Base-by-base conservation (phyloP, 257 asterid genomes). In the Solanum bulbocastanum region DNA sequence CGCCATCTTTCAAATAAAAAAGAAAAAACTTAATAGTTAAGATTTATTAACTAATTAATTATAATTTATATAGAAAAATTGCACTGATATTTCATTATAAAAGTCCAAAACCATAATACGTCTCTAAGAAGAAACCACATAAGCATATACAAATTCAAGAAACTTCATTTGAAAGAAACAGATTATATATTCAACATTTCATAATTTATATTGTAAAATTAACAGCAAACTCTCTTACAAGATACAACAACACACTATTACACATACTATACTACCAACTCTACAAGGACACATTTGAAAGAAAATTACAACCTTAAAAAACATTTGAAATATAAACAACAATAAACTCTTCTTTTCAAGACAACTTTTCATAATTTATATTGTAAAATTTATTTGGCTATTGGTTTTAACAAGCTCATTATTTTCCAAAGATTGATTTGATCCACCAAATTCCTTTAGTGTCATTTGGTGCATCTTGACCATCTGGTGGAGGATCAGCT, bases 371-470 rank as follows among this genome's bases (percentile, higher is more conserved):
- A 36, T 73, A 4, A 22, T 73, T 20, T 37, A 39, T 37, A 74
- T 74, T 37, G 52, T 75, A 75, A 6, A 56, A 56, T 18, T 56
- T 56, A 22, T 18, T 23, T 12, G 16, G 62, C 6, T 52, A 16
- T 66, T 66, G 8, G 15, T 71, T 71, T 32, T 8, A 3, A 58
- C 6, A 65, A 65, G 15, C 27, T 4, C 6, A 8, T 14, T 86
- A 96, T 83, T 90, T 96, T 23, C 95, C 98, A 3, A 95, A 90
- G 18, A 97, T 32, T 71, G 98, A 97, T 89, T 97, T 97, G n/a
- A 97, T 11, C 98, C 98, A 96, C 99, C 98, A 96, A 44, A 94
- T 35, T 14, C 98, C 98, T 87, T 92, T 90, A 4, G 13, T 82
- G 88, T 97, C 98, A 9, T 68, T 23, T 0, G 93, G 92, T 0